A percentile compares a stretch with the other conserved stretches of the same genome.
Evolutionary conservation across 352 stramenopile species (phyloP).

Genomic region (Halophytophthora batemanensis): DNA sequence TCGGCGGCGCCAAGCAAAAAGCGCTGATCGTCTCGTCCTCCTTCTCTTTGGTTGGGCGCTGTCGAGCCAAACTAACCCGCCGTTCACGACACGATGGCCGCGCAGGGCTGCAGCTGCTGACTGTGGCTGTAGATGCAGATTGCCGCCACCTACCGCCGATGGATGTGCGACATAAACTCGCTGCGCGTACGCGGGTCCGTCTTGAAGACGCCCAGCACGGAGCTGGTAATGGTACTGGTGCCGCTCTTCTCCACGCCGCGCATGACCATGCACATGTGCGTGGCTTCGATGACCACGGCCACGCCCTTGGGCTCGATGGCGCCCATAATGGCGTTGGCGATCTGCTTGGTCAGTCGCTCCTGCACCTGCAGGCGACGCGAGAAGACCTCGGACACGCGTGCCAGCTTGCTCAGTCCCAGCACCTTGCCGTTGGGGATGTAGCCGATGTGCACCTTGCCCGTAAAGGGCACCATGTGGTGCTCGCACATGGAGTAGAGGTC

Average conservation of each 20-base stretch:
- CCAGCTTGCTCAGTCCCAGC: conserved; percentile 98
- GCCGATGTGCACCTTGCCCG: conserved; percentile 94
- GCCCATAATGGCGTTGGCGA: conserved; percentile 97
- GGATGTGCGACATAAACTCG: conserved; percentile 89
- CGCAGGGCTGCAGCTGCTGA: background rate
- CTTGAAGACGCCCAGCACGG: conserved; percentile 96
- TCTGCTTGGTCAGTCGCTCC: conserved; percentile 98
- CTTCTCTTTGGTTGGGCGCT: conserved; percentile 31
- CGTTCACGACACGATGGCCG: conserved; percentile 29
- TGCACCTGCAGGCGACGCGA: conserved; percentile 97
- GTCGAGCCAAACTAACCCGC: conserved; percentile 23
- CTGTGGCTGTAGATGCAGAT: background rate
- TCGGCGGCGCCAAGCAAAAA: conserved; percentile 43
- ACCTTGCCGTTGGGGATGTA: conserved; percentile 96
- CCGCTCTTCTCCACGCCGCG: conserved; percentile 97
- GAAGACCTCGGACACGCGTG: conserved; percentile 97
- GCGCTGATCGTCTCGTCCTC: background rate
- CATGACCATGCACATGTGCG: conserved; percentile 99
- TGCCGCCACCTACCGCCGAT: conserved; percentile 49
- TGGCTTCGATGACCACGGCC: conserved; percentile 97
- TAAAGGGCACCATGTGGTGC: conserved; percentile 99
- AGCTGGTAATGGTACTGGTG: conserved; percentile 96
- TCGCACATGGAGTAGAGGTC: conserved; percentile 99
- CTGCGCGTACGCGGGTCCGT: conserved; percentile 87
- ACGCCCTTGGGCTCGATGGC: conserved; percentile 96